Evolutionary conservation across 257 asterid genomes (phyloP), one percentile per base, ranked within the genome.

Genomic region (Lantana camara): DNA sequence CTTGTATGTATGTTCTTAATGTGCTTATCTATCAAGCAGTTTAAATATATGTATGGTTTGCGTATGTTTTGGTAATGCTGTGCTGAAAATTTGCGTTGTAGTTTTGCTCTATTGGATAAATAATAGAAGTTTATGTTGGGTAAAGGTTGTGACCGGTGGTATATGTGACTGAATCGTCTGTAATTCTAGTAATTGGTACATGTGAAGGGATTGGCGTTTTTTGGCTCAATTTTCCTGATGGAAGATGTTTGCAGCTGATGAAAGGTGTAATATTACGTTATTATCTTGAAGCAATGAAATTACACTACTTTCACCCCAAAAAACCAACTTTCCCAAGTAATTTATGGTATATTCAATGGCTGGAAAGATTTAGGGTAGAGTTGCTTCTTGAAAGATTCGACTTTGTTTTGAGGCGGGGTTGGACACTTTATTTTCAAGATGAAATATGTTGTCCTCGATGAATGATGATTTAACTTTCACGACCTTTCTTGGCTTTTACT

Each of bases 291-390:
- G 49, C 10, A 14, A 37, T 64, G 19, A 51, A 22, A 22, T 23
- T 64, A 14, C 15, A 21, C 38, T 50, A 22, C 21, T 17, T 38
- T 37, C n/a, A n/a, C n/a, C 5, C 4, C 14, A 38, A 14, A 21
- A 7, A 38, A n/a, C 53, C 45, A 29, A 44, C 20, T 56, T 45
- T 34, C 47, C 40, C 12, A 50, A 51, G 60, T 9, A 49, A 8
- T 47, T 16, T 58, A n/a, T 58, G 23, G 37, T 58, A 58, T 44
- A 22, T 21, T 27, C n/a, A n/a, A n/a, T n/a, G n/a, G n/a, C n/a
- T n/a, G n/a, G n/a, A n/a, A n/a, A n/a, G n/a, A n/a, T n/a, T n/a
- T n/a, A n/a, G n/a, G n/a, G n/a, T n/a, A n/a, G n/a, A n/a, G n/a
- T n/a, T n/a, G n/a, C n/a, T n/a, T n/a, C n/a, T n/a, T n/a, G n/a